These are phyloP conservation scores for Phylloboletellus chloephorus DNA, from an alignment of 1,284 basidiomycete genomes.

Conservation along the genomic window DNA sequence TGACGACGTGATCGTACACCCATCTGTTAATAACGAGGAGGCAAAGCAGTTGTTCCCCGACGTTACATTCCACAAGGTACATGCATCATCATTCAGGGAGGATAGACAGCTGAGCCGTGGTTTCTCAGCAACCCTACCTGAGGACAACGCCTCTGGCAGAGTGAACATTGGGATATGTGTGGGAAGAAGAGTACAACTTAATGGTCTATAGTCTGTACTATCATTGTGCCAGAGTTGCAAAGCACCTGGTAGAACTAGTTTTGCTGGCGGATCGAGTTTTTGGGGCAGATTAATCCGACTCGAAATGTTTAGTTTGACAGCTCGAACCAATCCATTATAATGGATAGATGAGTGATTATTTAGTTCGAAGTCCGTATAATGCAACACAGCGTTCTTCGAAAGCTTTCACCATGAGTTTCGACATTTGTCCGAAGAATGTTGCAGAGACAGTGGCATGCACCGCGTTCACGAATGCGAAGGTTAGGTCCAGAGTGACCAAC, in stretches of 20 bases:
- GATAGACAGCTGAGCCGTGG: constrained; percentile 8
- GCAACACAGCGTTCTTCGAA: constrained; percentile 80
- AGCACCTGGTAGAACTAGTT: too few relatives aligned
- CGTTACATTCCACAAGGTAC: constrained; percentile 62
- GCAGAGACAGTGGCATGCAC: constrained; percentile 78
- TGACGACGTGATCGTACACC: constrained; percentile 93
- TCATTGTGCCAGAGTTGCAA: neutral
- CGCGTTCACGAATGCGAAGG: constrained; percentile 85
- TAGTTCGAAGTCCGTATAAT: constrained; percentile 51
- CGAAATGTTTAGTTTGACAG: too few relatives aligned
- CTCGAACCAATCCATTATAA: too few relatives aligned
- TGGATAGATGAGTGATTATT: constrained; percentile 8
- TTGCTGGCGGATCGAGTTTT: neutral
- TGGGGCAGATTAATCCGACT: too few relatives aligned
- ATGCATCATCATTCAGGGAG: constrained; percentile 10
- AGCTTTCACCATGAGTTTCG: constrained; percentile 84
- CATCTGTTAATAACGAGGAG: constrained; percentile 81
- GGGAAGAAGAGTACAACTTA: too few relatives aligned
- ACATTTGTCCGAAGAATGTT: constrained; percentile 82
- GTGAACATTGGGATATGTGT: constrained; percentile 17
- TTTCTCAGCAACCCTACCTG: constrained; percentile 56
- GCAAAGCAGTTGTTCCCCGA: constrained; percentile 85
- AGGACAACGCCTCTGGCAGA: constrained; percentile 65
- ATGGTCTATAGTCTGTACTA: too few relatives aligned
- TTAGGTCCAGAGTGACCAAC: constrained; percentile 74